A percentile compares a stretch with the other conserved stretches of the same genome.
phyloP scores from a whole-genome alignment of 192 early-diverging fungal species.

The Gamsiella multidivaricata region DNA sequence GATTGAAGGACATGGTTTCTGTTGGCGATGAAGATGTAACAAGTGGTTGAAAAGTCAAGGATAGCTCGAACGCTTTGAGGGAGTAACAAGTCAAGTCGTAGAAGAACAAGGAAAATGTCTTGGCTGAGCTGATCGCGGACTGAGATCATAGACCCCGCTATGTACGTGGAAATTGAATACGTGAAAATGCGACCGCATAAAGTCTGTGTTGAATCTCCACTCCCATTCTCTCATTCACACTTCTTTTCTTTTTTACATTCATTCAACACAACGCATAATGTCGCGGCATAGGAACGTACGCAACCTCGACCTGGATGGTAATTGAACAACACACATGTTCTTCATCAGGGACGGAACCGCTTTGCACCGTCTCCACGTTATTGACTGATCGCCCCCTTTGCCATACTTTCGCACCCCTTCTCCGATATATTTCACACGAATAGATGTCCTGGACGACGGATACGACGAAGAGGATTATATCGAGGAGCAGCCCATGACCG shows the following conservation, averaged over 20 bases:
- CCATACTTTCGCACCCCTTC: neutral
- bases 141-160: too few species aligned
- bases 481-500: slow-evolving; percentile 47
- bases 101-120: too few species aligned
- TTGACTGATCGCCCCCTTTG: too few species aligned
- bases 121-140: too few species aligned
- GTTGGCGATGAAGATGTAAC: neutral
- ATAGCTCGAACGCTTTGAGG: too few species aligned
- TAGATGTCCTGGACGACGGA: slow-evolving; percentile 56
- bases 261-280: slow-evolving; percentile 43
- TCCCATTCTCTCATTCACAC: too few species aligned
- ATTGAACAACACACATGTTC: neutral
- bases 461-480: slow-evolving; percentile 53
- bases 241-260: neutral
- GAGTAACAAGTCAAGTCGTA: too few species aligned
- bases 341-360: slow-evolving; percentile 1
- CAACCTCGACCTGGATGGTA: slow-evolving; percentile 65
- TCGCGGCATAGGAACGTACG: slow-evolving; percentile 64
- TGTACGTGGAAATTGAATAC: too few species aligned
- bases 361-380: too few species aligned
- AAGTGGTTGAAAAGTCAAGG: too few species aligned
- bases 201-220: too few species aligned
- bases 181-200: too few species aligned
- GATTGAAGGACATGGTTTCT: slow-evolving; percentile 34
- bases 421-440: neutral